Evolutionary conservation across 176 grass and related monocot species (phyloP).

Genomic region (Carex kokanica): DNA sequence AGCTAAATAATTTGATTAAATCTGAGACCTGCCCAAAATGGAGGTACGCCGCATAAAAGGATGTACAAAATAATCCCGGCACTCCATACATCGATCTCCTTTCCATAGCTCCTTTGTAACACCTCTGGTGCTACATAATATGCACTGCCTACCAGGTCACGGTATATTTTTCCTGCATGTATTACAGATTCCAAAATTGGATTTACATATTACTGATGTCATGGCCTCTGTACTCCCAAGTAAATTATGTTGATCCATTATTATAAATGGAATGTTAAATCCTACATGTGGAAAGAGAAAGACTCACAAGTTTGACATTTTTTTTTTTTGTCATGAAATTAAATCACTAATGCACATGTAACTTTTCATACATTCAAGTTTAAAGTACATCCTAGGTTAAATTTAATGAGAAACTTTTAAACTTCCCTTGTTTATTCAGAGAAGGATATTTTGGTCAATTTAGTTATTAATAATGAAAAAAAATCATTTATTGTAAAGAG

Average conservation of each 20-base stretch:
- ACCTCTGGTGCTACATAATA: constrained; percentile 39
- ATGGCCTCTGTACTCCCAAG: not conserved
- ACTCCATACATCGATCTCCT: constrained; percentile 43
- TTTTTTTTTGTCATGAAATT: not conserved
- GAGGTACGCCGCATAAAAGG: constrained; percentile 29
- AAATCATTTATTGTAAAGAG: too few species aligned
- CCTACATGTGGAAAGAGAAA: too few species aligned
- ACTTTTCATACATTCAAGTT: too few species aligned
- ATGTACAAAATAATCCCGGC: constrained; percentile 40
- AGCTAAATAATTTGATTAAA: not conserved
- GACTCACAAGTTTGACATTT: not conserved
- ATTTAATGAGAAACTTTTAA: too few species aligned
- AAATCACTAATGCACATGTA: too few species aligned
- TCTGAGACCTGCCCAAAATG: constrained; percentile 37
- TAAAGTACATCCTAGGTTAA: too few species aligned
- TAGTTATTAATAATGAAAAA: too few species aligned
- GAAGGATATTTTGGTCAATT: too few species aligned
- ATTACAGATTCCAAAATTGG: not conserved
- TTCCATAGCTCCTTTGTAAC: constrained; percentile 25
- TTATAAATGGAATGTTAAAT: not conserved
- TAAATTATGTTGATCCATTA: not conserved
- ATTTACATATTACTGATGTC: not conserved
- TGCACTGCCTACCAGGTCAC: constrained; percentile 28
- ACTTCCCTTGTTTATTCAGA: too few species aligned
- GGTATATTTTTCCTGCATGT: constrained; percentile 29